Evolutionary conservation across 495 filamentous ascomycete genomes (phyloP), one percentile per base, ranked within the genome.

Genomic region (Lophiotrema nucula): DNA sequence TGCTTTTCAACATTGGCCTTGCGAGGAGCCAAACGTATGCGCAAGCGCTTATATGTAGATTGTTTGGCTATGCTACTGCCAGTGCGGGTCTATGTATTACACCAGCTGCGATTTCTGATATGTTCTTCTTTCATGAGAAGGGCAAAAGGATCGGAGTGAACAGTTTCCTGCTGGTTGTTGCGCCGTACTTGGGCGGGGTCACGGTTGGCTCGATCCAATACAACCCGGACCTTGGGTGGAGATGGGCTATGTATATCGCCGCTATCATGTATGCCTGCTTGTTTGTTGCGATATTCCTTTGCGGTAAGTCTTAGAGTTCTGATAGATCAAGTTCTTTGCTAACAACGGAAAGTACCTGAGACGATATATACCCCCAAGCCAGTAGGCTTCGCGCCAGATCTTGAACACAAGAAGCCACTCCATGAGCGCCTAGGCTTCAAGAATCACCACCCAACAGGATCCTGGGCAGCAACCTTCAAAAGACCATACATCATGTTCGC

Each of bases 201-300:
- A 38, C 26, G 10, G 47, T 25, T 8, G 47, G 47, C 13, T 35
- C 24, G 0, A 51, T 51, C 10, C 47, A 51, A 19, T 51, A 35
- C 19, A 51, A 51, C 25, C 25, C 25, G 26, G 2, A 51, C 2
- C 27, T 51, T 1, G 28, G 47, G 3, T 51, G 47, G 47, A 33
- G 47, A 16, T 51, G 47, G 47, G 47, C 47, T 6, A 51, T 51
- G 47, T 51, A 35, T 22, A 51, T 51, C 26, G 47, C 47, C n/a
- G 47, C 47, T 21, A 35, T 51, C 5, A 12, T 51, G 18, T 51
- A 51, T 38, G 47, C 26, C 5, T 21, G 33, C 22, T 24, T 51
- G 15, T 51, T 51, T 38, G 47, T 38, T 11, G 27, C 26, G 13
- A 37, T 51, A 1, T 37, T 51, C 24, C 28, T 51, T 13, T 33